These are phyloP conservation scores for Hebeloma cylindrosporum DNA, from an alignment of 768 basidiomycete genomes.

Conservation along the genomic window DNA sequence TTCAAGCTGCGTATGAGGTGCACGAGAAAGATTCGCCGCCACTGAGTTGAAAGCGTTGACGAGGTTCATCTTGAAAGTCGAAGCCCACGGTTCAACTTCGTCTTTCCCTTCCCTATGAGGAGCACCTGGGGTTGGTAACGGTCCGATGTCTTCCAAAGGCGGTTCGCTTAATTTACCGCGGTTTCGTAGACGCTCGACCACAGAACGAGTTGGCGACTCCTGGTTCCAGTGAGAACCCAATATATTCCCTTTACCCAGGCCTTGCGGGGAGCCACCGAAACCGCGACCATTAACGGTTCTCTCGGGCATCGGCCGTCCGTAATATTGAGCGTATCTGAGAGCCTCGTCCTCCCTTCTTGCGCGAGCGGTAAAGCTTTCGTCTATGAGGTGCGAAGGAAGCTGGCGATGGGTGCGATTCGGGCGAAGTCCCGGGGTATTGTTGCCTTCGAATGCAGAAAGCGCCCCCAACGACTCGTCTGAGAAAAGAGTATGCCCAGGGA, in stretches of 20 bases:
- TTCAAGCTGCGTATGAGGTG: slow-evolving; percentile 12
- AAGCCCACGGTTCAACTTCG: slow-evolving; percentile 19
- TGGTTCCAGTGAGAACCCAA: too few relatives aligned
- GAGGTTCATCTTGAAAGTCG: slow-evolving; percentile 26
- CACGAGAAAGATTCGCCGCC: slow-evolving; percentile 37
- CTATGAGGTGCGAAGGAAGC: slow-evolving; percentile 31
- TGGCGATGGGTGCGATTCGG: slow-evolving; percentile 21
- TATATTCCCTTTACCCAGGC: too few relatives aligned
- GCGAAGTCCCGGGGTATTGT: slow-evolving; percentile 5
- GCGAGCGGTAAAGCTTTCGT: slow-evolving; percentile 19
- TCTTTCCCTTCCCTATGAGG: slow-evolving; percentile 5
- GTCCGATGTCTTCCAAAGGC: slow-evolving; percentile 15
- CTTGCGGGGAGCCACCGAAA: too few relatives aligned
- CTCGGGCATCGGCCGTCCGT: not conserved
- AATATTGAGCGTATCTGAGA: not conserved
- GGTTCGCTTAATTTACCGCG: slow-evolving; percentile 17
- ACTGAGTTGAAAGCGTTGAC: slow-evolving; percentile 51
- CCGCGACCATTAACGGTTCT: too few relatives aligned
- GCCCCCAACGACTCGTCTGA: slow-evolving; percentile 24
- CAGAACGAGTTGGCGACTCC: slow-evolving; percentile 14
- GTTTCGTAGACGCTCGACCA: slow-evolving; percentile 23
- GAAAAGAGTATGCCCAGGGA: slow-evolving; percentile 23
- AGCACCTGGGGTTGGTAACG: slow-evolving; percentile 32
- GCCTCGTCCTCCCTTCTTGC: slow-evolving; percentile 4
- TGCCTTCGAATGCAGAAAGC: slow-evolving; percentile 15